Base-by-base conservation (phyloP, 306 rosid genomes). In the Pyrus pyrifolia region DNA sequence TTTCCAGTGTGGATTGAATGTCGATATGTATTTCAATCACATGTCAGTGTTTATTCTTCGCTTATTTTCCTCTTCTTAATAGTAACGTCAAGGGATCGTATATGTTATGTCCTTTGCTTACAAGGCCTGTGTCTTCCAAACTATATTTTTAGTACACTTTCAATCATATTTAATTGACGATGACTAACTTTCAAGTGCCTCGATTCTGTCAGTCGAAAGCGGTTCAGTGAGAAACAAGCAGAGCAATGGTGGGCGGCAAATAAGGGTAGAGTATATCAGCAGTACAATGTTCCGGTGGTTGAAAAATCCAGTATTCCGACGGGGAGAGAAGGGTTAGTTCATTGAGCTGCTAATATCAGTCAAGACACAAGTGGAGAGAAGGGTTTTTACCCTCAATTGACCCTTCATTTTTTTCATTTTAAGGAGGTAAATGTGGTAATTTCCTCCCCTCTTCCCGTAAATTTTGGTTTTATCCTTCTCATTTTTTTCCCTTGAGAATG, bases 231-330 rank as follows among this genome's bases (percentile, higher is more conserved):
- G 90, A 91, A 88, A 80, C 89, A 91, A 83, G 91, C 95, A 68
- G 97, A 91, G 80, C 91, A 85, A 75, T 89, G 95, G 93, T 91
- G 97, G 97, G 85, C 93, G 5, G 91, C 78, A 80, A 91, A 91
- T 76, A 86, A 93, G 3, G 73, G 82, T 31, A 86, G 93, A 74
- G 97, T 91, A 29, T 86, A 89, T 33, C 90, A 88, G 76, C 86
- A 84, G 66, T 91, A 89, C 79, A 85, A 89, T 23, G 95, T 88
- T 63, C 93, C 86, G 46, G 79, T 84, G 84, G 76, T 76, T 38
- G 93, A 89, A 86, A 89, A 89, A 82, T 88, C 91, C 6, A 63
- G 71, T 79, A 73, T 89, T 76, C 91, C 89, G 46, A 71, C 78
- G 53, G 96, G 93, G 64, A 85, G 89, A 72, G 96, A 90, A 72